These are phyloP conservation scores for Protomyces inouyei DNA, from an alignment of 1,139 yeast species.

Conservation along the genomic window DNA sequence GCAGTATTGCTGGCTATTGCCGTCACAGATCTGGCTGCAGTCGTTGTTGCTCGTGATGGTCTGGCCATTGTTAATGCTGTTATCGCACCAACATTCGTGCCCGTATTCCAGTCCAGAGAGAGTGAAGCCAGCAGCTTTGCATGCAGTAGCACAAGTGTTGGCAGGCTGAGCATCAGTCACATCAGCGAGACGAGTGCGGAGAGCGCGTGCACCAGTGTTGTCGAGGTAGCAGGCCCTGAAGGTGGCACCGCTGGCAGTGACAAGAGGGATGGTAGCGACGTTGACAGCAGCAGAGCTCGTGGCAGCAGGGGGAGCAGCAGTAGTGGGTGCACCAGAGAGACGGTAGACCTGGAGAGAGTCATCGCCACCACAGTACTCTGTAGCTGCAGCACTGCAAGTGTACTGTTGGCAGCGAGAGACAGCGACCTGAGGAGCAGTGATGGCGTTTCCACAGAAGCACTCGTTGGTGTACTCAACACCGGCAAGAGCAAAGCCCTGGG, in stretches of 20 bases:
- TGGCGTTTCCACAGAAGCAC: conserved; percentile 27
- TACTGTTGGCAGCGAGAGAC: not conserved
- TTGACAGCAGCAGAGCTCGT: conserved; percentile 56
- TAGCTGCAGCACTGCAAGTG: conserved; percentile 20
- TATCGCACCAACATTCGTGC: not conserved
- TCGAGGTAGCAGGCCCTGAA: not conserved
- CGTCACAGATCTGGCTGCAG: conserved; percentile 26
- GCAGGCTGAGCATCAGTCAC: not conserved
- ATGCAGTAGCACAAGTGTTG: conserved; percentile 2
- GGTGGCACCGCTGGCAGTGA: not conserved
- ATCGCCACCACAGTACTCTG: conserved; percentile 19
- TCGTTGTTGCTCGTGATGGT: conserved; percentile 3
- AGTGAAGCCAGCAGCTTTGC: conserved; percentile 11
- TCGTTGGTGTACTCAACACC: conserved; percentile 26
- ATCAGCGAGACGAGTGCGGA: not conserved
- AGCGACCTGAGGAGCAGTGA: conserved; percentile 23
- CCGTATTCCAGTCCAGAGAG: conserved; percentile 5
- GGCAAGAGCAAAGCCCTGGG: conserved; percentile 21
- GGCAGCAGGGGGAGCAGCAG: conserved; percentile 34
- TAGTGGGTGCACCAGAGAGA: conserved; percentile 16
- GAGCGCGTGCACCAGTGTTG: not conserved
- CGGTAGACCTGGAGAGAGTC: conserved; percentile 14
- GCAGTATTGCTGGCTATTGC: conserved; percentile 14
- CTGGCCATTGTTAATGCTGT: conserved; percentile 1
- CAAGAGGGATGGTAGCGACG: not conserved